A percentile compares a stretch with the other conserved stretches of the same genome.
Conservation (phyloP, 805 yeast species). For the Saccharomycopsis vini region DNA sequence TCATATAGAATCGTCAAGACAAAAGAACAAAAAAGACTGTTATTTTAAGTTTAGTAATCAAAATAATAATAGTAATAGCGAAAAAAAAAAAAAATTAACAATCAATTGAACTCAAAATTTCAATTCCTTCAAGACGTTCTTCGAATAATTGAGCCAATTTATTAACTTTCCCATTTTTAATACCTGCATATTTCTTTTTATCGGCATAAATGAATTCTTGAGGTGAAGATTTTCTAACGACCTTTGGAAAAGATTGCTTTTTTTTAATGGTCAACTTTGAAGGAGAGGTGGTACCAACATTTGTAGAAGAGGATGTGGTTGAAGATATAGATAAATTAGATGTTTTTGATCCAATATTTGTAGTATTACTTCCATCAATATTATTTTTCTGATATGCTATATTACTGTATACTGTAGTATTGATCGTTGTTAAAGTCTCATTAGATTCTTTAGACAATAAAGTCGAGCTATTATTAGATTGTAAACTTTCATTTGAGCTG, state of each 20-base stretch:
- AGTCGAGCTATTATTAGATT: too few relatives aligned
- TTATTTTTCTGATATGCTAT: too few relatives aligned
- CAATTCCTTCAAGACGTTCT: conserved; percentile 16
- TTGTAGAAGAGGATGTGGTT: not conserved
- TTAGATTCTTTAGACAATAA: too few relatives aligned
- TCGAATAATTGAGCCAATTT: conserved; percentile 19
- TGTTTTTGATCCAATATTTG: not conserved
- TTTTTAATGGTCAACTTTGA: not conserved
- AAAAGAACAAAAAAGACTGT: not conserved
- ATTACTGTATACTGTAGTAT: too few relatives aligned
- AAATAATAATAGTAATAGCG: too few relatives aligned
- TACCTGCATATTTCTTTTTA: conserved; percentile 17
- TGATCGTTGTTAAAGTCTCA: too few relatives aligned
- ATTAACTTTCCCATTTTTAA: conserved; percentile 16
- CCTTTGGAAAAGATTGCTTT: conserved; percentile 1
- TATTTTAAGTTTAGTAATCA: too few relatives aligned
- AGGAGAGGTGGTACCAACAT: not conserved
- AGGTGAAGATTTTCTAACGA: not conserved
- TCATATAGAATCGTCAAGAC: not conserved
- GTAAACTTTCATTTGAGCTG: too few relatives aligned
- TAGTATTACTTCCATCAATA: too few relatives aligned
- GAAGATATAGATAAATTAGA: not conserved
- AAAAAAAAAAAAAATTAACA: too few relatives aligned
- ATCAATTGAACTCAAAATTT: conserved; percentile 6
- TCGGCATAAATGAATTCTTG: conserved; percentile 14